Evolutionary conservation across 257 asterid species (phyloP), one percentile per base, ranked within the genome.

Genomic region (Forsythia suspensa): DNA sequence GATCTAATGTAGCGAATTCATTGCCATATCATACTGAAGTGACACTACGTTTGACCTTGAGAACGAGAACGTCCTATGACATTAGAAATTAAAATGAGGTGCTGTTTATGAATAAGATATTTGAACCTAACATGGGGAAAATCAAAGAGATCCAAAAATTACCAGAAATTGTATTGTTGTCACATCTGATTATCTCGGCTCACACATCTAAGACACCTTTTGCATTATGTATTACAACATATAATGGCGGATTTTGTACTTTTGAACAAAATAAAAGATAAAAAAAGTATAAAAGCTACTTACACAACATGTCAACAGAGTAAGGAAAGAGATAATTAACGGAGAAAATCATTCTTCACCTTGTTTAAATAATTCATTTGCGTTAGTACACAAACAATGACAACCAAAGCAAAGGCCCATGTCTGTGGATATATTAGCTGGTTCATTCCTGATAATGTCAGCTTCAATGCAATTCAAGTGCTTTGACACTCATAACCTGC

Each of bases 401-500:
- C 99, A 65, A 93, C 89, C 90, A 85, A 69, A 4, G 91, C 89
- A 83, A 95, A 95, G 68, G 82, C 85, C 99, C 98, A 95, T 37
- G 99, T 93, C 85, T 93, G 97, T 9, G 99, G 99, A 85, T 93
- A 95, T 52, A 82, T 79, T 69, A 95, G 89, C 86, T 95, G 99
- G 82, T 95, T 95, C 88, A 79, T 92, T 87, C 97, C 99, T 39
- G 96, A 89, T 37, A 95, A 80, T 37, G 99, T 95, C 85, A 95
- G 84, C 89, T 95, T 95, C 92, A 95, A 65, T 77, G 98, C 99
- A 86, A 93, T 93, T 81, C 97, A 38, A 95, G 86, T 57, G 97
- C 98, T 84, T 95, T 92, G 66, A 95, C 98, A 78, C 99, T 95
- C 99, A 93, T 95, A 20, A 95, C 98, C 99, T 95, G 92, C 75